Evolutionary conservation across 129 eudicot genomes (phyloP), one percentile per base, ranked within the genome.

Genomic region (Gnaphalium uliginosum): DNA sequence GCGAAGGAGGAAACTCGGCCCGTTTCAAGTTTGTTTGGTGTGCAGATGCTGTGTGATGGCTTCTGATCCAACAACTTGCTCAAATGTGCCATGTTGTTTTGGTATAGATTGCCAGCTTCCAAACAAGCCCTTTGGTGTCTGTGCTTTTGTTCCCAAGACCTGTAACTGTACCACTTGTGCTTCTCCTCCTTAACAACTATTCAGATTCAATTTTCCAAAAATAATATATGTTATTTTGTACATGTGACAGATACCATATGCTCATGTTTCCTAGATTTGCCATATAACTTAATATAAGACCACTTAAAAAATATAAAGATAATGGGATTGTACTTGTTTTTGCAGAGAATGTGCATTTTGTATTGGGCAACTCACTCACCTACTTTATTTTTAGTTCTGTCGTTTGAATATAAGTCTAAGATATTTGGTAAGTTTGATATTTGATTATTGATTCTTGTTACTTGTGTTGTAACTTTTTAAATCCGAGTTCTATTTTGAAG

Each of bases 51-150:
- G 87, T 65, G 74, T 76, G 21, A 14, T 39, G 43, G 79, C 73
- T 1, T 8, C 82, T 1, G 81, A 83, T 83, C 87, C 84, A 14
- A 66, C 73, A 13, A 84, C 84, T 21, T 84, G 84, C 26, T 64
- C 84, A 4, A 71, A 79, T 76, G 72, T 84, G 82, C 84, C 87
- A 10, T 84, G 84, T 25, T 84, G 87, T 30, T 84, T 84, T 51
- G 87, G 87, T 14, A 84, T 84, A 7, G 87, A 84, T 11, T 84
- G 87, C 70, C 87, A 84, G 82, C 87, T 84, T 72, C 87, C 87
- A 2, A 84, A 84, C 69, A 84, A 84, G 69, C 84, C 87, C 14
- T 84, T 79, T 68, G 87, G 84, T 17, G 87, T 84, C 3, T 84
- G 87, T 43, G 84, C 87, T 76, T 84, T 84, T 50, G 82, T 84